Evolutionary conservation across 2,329 filamentous ascomycete species (phyloP), one percentile per base, ranked within the genome.

Genomic region (Didymosphaeria variabile): DNA sequence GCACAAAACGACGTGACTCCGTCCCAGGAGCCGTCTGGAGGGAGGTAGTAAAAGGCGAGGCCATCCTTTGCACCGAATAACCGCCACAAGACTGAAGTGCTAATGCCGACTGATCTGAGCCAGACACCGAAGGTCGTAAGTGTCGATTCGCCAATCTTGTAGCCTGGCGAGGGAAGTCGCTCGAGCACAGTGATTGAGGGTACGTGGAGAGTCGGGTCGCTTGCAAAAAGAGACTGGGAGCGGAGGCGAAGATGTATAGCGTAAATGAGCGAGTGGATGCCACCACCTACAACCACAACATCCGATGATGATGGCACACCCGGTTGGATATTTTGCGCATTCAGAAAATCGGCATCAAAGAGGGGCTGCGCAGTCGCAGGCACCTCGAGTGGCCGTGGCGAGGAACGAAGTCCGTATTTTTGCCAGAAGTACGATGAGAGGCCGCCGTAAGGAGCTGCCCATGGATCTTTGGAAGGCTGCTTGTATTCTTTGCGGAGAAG

Each of bases 231-330:
- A 45, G 42, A 45, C 42, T 45, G 19, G 19, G 42, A 45, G 42
- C 42, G 42, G 42, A 45, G 42, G 42, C 42, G 42, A 45, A 45
- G 42, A 23, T 45, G 42, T 5, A 45, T 45, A 45, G 42, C 42
- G 42, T 45, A 45, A 23, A 45, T 45, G 10, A 45, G 42, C 19
- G 42, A 45, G 42, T 45, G 19, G 9, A 45, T 45, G n/a, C 42
- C 42, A 19, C 42, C 42, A 45, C 42, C 42, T 45, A 45, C 42
- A 45, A 45, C 42, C 42, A 45, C 42, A 23, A 45, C 42, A 23
- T 45, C 42, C 3, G 42, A 45, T 23, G 42, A 45, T 21, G 42
- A 26, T 45, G 42, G 42, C 10, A 45, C 42, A 45, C 19, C 42
- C 9, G 42, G 42, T 45, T 45, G 42, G 42, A 45, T 10, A 19